A percentile compares a stretch with the other conserved stretches of the same genome.
Evolutionary conservation across 2,329 filamentous ascomycete genomes (phyloP).

Genomic region (Cladosporium sp.): DNA sequence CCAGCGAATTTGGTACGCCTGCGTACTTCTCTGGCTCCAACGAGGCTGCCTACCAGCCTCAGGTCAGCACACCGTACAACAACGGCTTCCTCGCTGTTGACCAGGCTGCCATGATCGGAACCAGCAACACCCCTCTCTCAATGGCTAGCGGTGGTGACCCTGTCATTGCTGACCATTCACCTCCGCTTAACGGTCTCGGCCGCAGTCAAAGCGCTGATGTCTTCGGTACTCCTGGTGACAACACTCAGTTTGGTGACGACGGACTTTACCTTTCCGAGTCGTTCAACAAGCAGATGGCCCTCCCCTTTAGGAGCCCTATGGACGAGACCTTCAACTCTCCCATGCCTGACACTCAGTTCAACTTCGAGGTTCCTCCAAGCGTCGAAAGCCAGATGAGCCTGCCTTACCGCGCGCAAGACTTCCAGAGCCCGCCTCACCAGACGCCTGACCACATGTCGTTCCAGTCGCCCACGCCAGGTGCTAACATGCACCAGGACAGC

Average conservation of each 20-base stretch:
- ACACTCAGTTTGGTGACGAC: constrained; percentile 68
- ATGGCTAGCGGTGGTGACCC: constrained; percentile 74
- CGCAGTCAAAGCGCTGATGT: constrained; percentile 76
- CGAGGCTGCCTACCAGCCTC: constrained; percentile 60
- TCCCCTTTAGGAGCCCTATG: constrained; percentile 68
- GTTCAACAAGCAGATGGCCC: constrained; percentile 89
- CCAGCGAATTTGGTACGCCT: constrained; percentile 87
- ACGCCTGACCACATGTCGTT: constrained; percentile 27
- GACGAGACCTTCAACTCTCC: constrained; percentile 32
- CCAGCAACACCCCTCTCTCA: constrained; percentile 76
- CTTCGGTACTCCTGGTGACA: constrained; percentile 65
- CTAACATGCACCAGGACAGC: constrained; percentile 33
- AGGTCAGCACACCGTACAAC: constrained; percentile 73
- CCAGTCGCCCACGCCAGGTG: constrained; percentile 27
- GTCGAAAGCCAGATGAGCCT: constrained; percentile 19
- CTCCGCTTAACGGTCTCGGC: constrained; percentile 77
- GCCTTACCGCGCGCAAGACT: constrained; percentile 15
- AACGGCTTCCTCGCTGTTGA: constrained; percentile 76
- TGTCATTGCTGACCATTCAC: constrained; percentile 91
- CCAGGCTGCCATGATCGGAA: constrained; percentile 59
- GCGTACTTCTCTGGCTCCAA: constrained; percentile 63
- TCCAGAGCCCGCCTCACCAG: constrained; percentile 27
- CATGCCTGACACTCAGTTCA: constrained; percentile 30
- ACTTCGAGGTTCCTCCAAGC: constrained; percentile 26
- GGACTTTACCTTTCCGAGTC: constrained; percentile 76